These are phyloP conservation scores for Alternaria sp. DNA, from an alignment of 2,329 filamentous ascomycete species.

Conservation along the genomic window DNA sequence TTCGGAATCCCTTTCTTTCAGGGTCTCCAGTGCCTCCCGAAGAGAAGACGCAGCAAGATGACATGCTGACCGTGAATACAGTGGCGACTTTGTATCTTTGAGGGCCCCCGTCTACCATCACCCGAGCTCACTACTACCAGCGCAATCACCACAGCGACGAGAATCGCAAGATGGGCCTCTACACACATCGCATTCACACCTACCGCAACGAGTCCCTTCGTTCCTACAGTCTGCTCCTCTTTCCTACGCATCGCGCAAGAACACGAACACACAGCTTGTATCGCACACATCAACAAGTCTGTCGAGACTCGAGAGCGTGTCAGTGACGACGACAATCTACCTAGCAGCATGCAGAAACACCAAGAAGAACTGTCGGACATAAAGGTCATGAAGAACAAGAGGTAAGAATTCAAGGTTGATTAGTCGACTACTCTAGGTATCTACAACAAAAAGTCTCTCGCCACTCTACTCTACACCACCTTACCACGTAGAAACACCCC, in stretches of 20 bases:
- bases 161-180: not conserved
- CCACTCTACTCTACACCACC: not conserved
- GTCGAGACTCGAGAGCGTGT: not conserved
- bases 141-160: fast-evolving
- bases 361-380: not conserved
- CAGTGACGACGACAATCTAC: not conserved
- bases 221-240: not conserved
- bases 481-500: not conserved
- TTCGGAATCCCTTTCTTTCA: not conserved
- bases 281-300: too few species aligned
- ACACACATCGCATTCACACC: not conserved
- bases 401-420: not conserved
- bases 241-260: not conserved
- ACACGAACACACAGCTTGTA: not conserved
- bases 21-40: not conserved
- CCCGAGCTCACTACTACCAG: not conserved
- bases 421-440: not conserved
- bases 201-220: not conserved
- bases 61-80: not conserved
- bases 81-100: not conserved
- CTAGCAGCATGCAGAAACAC: not conserved
- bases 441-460: not conserved
- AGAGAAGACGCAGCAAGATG: not conserved
- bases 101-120: not conserved
- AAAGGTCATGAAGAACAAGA: not conserved